A percentile compares a stretch with the other conserved stretches of the same genome.
These are phyloP conservation scores for Talaromyces sp. DNA, from an alignment of 2,329 filamentous ascomycete species.

Conservation along the genomic window DNA sequence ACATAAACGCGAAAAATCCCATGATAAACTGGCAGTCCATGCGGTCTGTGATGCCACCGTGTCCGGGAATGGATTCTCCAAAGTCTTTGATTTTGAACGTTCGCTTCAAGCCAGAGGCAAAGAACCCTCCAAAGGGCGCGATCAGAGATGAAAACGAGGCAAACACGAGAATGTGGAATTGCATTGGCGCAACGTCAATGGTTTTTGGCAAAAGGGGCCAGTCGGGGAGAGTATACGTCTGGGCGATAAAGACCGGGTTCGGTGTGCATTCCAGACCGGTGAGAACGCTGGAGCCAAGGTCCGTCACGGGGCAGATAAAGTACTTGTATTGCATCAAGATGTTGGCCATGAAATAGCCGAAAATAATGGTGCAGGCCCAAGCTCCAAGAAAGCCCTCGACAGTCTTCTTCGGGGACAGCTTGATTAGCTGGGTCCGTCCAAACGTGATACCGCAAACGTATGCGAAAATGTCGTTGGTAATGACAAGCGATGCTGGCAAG, in stretches of 20 bases:
- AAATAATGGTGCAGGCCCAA: conserved; percentile 90
- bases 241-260: conserved; percentile 85
- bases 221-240: conserved; percentile 66
- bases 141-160: conserved; percentile 94
- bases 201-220: conserved; percentile 68
- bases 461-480: conserved; percentile 97
- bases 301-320: conserved; percentile 96
- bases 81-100: conserved; percentile 99
- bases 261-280: conserved; percentile 83
- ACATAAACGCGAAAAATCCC: conserved; percentile 98
- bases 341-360: conserved; percentile 76
- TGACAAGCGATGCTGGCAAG: conserved; percentile 86
- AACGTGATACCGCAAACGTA: conserved; percentile 98
- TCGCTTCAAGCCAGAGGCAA: conserved; percentile 93
- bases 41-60: conserved; percentile 95
- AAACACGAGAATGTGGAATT: conserved; percentile 85
- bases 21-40: conserved; percentile 99
- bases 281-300: conserved; percentile 88
- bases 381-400: conserved; percentile 95
- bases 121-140: conserved; percentile 96
- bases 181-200: conserved; percentile 77
- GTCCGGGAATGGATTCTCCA: conserved; percentile 93
- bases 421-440: conserved; percentile 92
- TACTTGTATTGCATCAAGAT: conserved; percentile 87
- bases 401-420: conserved; percentile 97